phyloP scores from a whole-genome alignment of 768 basidiomycete genomes.

The Strobilomyces dryophilus region DNA sequence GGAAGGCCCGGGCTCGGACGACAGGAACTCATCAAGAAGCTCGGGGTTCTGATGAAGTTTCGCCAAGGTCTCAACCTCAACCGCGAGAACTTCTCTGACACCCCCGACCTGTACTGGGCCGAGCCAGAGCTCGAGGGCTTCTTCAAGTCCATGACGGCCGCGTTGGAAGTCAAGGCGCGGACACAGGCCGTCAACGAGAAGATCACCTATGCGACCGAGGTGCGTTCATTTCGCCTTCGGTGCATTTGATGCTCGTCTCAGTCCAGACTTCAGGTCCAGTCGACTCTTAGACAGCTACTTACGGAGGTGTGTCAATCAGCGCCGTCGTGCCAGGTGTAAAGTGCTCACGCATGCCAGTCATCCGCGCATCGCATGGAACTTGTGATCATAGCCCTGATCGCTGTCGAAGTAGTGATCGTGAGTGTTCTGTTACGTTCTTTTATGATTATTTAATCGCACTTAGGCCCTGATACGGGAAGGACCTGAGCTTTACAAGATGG shows the following conservation, averaged over 20 bases:
- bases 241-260: background rate
- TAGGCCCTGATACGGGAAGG: slow-evolving; percentile 76
- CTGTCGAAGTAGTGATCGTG: slow-evolving; percentile 92
- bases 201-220: slow-evolving; percentile 86
- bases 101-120: slow-evolving; percentile 92
- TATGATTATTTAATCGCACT: background rate
- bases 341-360: slow-evolving; percentile 46
- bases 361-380: slow-evolving; percentile 91
- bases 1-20: slow-evolving; percentile 83
- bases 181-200: slow-evolving; percentile 86
- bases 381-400: slow-evolving; percentile 91
- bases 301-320: slow-evolving; percentile 53
- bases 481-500: slow-evolving; percentile 68
- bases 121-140: slow-evolving; percentile 88
- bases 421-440: slow-evolving; percentile 21
- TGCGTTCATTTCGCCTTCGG: slow-evolving; percentile 5
- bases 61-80: slow-evolving; percentile 90
- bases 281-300: slow-evolving; percentile 80
- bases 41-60: slow-evolving; percentile 89
- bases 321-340: background rate
- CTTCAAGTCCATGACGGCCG: slow-evolving; percentile 80
- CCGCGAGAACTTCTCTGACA: slow-evolving; percentile 83
- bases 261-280: slow-evolving; percentile 56
- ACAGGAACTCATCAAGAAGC: slow-evolving; percentile 82
- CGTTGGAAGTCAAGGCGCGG: slow-evolving; percentile 82